These are phyloP conservation scores for Adansonia rubrostipa DNA, from an alignment of 441 rosid species.

Conservation along the genomic window DNA sequence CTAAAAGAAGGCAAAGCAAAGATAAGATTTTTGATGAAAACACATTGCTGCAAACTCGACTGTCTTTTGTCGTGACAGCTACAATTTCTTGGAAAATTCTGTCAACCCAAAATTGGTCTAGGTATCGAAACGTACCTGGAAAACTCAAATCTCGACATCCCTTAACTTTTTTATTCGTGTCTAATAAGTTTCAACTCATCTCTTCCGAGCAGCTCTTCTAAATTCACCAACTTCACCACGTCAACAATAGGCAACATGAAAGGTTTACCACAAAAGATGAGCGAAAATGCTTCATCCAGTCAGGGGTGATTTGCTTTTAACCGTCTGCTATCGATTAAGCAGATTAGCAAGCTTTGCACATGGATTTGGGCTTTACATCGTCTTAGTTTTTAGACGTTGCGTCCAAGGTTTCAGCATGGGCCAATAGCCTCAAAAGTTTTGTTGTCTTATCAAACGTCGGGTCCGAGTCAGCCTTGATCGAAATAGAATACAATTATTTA, in stretches of 20 bases:
- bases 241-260: neutral
- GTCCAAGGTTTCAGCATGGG: neutral
- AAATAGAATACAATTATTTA: neutral
- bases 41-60: neutral
- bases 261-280: neutral
- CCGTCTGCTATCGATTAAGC: neutral
- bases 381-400: neutral
- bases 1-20: constrained; percentile 4
- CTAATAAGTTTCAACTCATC: no score
- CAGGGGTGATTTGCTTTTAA: neutral
- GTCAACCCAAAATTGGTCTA: no score
- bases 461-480: neutral
- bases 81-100: neutral
- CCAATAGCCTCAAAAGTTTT: neutral
- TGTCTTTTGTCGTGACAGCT: neutral
- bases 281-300: neutral
- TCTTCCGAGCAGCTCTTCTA: no score
- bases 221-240: no score
- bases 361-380: neutral
- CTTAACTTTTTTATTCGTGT: no score
- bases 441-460: neutral
- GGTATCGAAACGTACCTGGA: no score
- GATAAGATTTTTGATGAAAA: neutral
- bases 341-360: neutral
- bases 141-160: no score